A percentile compares a stretch with the other conserved stretches of the same genome.
Conservation (phyloP, 2,329 filamentous ascomycete species). For the Penicillium sp. region DNA sequence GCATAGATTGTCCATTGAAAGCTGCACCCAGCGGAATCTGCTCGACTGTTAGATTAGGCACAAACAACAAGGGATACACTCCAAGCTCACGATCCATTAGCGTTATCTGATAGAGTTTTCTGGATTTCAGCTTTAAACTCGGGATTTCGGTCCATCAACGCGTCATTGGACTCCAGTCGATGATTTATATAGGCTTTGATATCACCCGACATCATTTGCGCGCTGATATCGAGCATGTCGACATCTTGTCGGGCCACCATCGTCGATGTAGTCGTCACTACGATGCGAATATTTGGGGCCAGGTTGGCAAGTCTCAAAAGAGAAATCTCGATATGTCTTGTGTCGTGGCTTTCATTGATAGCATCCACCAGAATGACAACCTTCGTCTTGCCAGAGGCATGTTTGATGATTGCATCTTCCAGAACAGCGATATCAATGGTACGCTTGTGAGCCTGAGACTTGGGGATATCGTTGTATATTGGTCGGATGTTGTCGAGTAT, state of each 20-base stretch:
- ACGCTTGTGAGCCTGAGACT: slow-evolving; percentile 12
- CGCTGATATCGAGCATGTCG: slow-evolving; percentile 9
- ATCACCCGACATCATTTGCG: slow-evolving; percentile 12
- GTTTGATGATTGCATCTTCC: slow-evolving; percentile 16
- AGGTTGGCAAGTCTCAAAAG: slow-evolving; percentile 11
- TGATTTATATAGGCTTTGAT: slow-evolving; percentile 16
- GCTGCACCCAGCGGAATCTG: slow-evolving; percentile 23
- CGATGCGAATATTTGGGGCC: slow-evolving; percentile 14
- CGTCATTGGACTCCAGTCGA: slow-evolving; percentile 9
- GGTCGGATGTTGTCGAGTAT: slow-evolving; percentile 13
- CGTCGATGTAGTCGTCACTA: slow-evolving; percentile 16
- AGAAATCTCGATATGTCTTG: slow-evolving; percentile 8
- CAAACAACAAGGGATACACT: not conserved
- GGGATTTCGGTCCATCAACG: slow-evolving; percentile 3
- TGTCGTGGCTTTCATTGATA: slow-evolving; percentile 19
- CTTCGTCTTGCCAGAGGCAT: slow-evolving; percentile 2
- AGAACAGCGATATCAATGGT: slow-evolving; percentile 13
- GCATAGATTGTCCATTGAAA: slow-evolving; percentile 20
- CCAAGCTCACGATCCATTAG: slow-evolving; percentile 21
- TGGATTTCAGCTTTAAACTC: slow-evolving; percentile 17
- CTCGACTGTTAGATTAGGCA: not conserved
- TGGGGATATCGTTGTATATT: slow-evolving; percentile 12
- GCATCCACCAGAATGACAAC: slow-evolving; percentile 18
- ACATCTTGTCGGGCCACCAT: not conserved
- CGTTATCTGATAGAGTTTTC: slow-evolving; percentile 5